phyloP scores from a whole-genome alignment of 495 filamentous ascomycete species.

The Xylaria grammica region DNA sequence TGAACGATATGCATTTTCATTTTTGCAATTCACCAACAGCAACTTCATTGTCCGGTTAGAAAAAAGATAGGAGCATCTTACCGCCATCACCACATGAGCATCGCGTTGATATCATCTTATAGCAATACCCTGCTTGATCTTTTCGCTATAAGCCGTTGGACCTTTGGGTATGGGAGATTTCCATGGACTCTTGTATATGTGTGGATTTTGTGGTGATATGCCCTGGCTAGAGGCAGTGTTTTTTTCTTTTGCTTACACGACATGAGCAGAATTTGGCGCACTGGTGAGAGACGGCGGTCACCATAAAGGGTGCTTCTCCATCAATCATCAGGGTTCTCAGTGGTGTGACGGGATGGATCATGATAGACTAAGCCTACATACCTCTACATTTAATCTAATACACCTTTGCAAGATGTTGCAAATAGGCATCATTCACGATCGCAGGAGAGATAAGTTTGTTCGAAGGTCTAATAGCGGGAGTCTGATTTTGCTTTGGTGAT shows the following conservation, averaged over 20 bases:
- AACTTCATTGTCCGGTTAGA: constrained; percentile 33
- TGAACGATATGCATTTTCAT: constrained; percentile 34
- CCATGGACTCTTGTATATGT: constrained; percentile 35
- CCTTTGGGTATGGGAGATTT: constrained; percentile 17
- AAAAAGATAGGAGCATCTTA: constrained; percentile 21
- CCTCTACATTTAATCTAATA: constrained; percentile 28
- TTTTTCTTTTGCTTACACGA: constrained; percentile 9
- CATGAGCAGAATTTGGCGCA: constrained; percentile 12
- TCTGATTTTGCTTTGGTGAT: not conserved
- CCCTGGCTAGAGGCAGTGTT: constrained; percentile 5
- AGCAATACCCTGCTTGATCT: constrained; percentile 18
- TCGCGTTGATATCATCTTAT: constrained; percentile 15
- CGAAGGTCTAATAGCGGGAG: not conserved
- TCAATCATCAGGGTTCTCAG: not conserved
- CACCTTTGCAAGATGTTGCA: constrained; percentile 8
- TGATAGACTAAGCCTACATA: constrained; percentile 25
- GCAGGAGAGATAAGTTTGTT: too few relatives aligned
- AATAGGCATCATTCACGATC: not conserved
- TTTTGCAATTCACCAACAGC: constrained; percentile 21
- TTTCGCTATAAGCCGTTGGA: not conserved
- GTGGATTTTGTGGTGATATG: constrained; percentile 12
- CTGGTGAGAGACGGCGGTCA: constrained; percentile 2
- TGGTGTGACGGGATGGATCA: constrained; percentile 6
- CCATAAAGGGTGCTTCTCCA: constrained; percentile 8
- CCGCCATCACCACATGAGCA: constrained; percentile 1